phyloP scores from a whole-genome alignment of 2,329 filamentous ascomycete species.

The Blastomyces gilchristii region DNA sequence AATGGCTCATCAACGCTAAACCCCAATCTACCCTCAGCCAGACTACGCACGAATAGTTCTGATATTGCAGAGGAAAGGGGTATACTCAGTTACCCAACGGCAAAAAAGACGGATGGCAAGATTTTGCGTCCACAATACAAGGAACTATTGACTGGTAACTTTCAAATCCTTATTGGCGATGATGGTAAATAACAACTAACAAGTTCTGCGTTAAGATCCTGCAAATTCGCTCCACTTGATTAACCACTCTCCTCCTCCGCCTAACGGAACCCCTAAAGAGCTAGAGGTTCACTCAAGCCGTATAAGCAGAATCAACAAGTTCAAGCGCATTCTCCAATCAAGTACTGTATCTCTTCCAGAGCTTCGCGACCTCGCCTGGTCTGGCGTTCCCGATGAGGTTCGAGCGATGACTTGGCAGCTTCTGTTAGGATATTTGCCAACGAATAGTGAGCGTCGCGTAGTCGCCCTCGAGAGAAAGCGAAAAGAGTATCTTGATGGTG shows the following conservation, averaged over 20 bases:
- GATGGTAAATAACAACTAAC: constrained; percentile 10
- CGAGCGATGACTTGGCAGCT: constrained; percentile 99
- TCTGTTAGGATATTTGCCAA: constrained; percentile 85
- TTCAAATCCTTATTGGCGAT: background rate
- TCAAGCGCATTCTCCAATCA: constrained; percentile 88
- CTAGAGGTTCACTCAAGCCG: constrained; percentile 75
- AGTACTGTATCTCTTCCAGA: constrained; percentile 80
- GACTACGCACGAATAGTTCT: constrained; percentile 70
- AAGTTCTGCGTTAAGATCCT: constrained; percentile 44
- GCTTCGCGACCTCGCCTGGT: constrained; percentile 80
- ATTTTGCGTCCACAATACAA: constrained; percentile 96
- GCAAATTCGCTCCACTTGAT: constrained; percentile 94
- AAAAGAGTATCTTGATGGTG: constrained; percentile 92
- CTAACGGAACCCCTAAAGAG: constrained; percentile 69
- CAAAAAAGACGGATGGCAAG: constrained; percentile 86
- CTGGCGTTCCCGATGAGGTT: constrained; percentile 86
- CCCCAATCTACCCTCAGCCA: constrained; percentile 19
- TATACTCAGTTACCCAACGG: constrained; percentile 69
- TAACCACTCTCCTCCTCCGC: constrained; percentile 65
- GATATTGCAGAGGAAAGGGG: constrained; percentile 90
- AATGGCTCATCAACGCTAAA: constrained; percentile 11
- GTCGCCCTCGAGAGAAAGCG: constrained; percentile 85
- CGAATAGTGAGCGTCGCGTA: constrained; percentile 88
- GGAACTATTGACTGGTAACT: constrained; percentile 68
- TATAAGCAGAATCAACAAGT: constrained; percentile 94